phyloP scores from a whole-genome alignment of 495 filamentous ascomycete genomes.

The Xylaria curta region DNA sequence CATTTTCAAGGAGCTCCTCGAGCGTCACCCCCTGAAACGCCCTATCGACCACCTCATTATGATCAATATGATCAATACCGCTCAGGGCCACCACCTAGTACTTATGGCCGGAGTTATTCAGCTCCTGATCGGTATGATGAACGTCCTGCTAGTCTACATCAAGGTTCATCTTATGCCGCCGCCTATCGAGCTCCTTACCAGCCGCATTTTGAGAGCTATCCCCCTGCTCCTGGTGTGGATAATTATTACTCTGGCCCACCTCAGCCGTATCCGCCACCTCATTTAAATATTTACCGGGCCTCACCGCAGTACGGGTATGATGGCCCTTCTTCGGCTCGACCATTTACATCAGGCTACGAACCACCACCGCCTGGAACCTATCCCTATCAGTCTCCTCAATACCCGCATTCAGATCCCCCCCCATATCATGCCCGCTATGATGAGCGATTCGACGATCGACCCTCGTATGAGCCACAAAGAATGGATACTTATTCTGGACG shows the following conservation, averaged over 20 bases:
- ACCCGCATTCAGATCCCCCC: slow-evolving; percentile 28
- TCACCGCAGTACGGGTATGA: slow-evolving; percentile 20
- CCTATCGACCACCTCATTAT: slow-evolving; percentile 23
- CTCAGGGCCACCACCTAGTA: background rate
- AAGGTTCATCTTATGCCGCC: slow-evolving; percentile 29
- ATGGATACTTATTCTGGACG: slow-evolving; percentile 3
- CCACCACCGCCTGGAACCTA: slow-evolving; percentile 30
- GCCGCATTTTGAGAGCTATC: slow-evolving; percentile 3
- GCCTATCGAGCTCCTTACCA: slow-evolving; percentile 3
- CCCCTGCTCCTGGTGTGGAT: slow-evolving; percentile 16
- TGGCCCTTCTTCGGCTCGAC: background rate
- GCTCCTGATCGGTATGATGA: slow-evolving; percentile 39
- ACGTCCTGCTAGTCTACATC: slow-evolving; percentile 39
- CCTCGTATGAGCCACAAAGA: slow-evolving; percentile 30
- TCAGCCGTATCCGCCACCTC: slow-evolving; percentile 5
- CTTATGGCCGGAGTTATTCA: slow-evolving; percentile 26
- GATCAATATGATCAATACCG: slow-evolving; percentile 21
- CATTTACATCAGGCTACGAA: slow-evolving; percentile 27
- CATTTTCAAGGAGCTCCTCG: slow-evolving; percentile 22
- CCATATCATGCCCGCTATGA: slow-evolving; percentile 29
- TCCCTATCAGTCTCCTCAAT: slow-evolving; percentile 26
- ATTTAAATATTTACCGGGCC: background rate
- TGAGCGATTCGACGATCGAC: slow-evolving; percentile 30
- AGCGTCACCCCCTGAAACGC: slow-evolving; percentile 21
- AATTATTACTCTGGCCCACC: slow-evolving; percentile 15